Conservation (phyloP, 768 basidiomycete genomes). For the Goffeauzyma gilvescens region DNA sequence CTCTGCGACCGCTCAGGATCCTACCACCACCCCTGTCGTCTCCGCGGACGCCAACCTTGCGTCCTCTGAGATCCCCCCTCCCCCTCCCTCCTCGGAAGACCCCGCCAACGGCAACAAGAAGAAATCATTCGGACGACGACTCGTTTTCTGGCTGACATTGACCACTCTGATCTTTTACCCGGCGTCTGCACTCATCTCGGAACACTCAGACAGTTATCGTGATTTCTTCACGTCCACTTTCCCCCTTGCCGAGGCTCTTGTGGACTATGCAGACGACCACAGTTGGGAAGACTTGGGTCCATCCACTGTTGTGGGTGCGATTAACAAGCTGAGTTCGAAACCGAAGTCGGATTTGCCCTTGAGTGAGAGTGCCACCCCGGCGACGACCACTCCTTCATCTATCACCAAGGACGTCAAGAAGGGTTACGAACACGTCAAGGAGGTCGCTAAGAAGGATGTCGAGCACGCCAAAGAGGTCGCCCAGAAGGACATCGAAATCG, state of each 20-base stretch:
- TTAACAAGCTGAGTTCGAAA: too few relatives aligned
- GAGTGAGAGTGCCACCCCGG: not conserved
- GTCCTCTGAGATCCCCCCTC: conserved; percentile 1
- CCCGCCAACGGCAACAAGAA: conserved; percentile 7
- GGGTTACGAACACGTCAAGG: not conserved
- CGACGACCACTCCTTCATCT: conserved; percentile 2
- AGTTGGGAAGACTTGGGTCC: conserved; percentile 61
- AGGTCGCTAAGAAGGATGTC: conserved; percentile 3
- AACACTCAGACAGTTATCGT: conserved; percentile 59
- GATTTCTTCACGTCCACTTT: conserved; percentile 67
- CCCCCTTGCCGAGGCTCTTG: conserved; percentile 55
- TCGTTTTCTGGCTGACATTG: conserved; percentile 50
- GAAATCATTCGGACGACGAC: conserved; percentile 37
- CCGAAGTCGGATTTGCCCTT: conserved; percentile 32
- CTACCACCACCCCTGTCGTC: conserved; percentile 5
- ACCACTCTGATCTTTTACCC: conserved; percentile 61
- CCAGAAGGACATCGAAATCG: conserved; percentile 13
- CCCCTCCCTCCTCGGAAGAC: too few relatives aligned
- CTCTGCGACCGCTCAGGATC: not conserved
- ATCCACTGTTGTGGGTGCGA: too few relatives aligned
- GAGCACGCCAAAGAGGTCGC: not conserved
- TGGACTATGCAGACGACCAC: conserved; percentile 61
- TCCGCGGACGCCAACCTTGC: conserved; percentile 5
- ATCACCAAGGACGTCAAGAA: not conserved
- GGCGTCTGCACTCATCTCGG: conserved; percentile 58